Conservation (phyloP, 257 asterid species). For the Solanum bulbocastanum region DNA sequence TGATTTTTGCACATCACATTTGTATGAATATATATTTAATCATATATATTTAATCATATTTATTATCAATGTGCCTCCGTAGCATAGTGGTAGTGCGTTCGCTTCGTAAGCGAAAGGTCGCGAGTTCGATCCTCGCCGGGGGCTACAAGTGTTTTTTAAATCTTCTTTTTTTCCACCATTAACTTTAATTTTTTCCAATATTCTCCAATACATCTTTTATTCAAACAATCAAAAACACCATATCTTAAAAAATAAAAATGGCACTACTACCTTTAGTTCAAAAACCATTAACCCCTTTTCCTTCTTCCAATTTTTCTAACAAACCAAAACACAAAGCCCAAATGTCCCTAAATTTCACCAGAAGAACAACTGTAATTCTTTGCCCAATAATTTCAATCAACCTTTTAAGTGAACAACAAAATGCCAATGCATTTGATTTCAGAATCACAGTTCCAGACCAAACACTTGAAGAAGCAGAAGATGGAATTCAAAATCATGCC, state of each 20-base stretch:
- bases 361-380: conserved; percentile 19
- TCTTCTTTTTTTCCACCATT: too few species aligned
- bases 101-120: conserved; percentile 99
- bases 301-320: background rate
- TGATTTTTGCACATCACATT: rapidly evolving
- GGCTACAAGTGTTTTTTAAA: conserved; percentile 12
- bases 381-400: conserved; percentile 4
- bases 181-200: background rate
- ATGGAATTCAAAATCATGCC: conserved; percentile 31
- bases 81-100: conserved; percentile 99
- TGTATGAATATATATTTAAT: rapidly evolving
- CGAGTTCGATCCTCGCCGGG: conserved; percentile 99
- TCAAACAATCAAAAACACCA: background rate
- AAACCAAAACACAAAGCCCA: conserved; percentile 3
- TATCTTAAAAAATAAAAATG: background rate
- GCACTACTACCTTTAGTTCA: conserved; percentile 7
- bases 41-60: rapidly evolving
- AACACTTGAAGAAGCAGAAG: conserved; percentile 47
- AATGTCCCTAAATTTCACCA: conserved; percentile 4
- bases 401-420: background rate
- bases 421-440: conserved; percentile 38
- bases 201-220: background rate
- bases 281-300: background rate
- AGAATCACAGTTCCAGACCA: conserved; percentile 62
- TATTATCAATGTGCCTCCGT: conserved; percentile 24